phyloP scores from a whole-genome alignment of 2,329 filamentous ascomycete species.

The Metarhizium album region DNA sequence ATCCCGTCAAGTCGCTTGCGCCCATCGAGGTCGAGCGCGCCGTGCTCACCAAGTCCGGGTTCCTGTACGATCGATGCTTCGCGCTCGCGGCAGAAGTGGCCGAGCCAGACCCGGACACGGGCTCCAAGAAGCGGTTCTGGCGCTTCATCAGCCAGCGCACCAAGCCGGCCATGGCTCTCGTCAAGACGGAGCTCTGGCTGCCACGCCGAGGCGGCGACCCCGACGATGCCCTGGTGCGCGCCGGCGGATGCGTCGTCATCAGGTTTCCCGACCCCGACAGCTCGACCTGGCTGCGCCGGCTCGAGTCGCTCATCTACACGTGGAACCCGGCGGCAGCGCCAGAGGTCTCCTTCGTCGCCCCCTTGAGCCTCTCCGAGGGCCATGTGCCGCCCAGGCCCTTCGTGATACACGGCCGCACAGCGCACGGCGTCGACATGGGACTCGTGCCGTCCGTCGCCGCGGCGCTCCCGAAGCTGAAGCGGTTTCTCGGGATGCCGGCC shows the following conservation, averaged over 20 bases:
- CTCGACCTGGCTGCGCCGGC: neutral
- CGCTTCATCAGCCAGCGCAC: slow-evolving; percentile 18
- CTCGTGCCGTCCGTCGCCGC: neutral
- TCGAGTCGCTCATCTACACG: neutral
- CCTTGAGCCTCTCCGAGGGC: neutral
- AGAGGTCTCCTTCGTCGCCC: neutral
- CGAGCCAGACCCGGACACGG: slow-evolving; percentile 10
- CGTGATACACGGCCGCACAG: neutral
- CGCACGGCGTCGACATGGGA: slow-evolving; percentile 1
- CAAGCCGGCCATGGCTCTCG: slow-evolving; percentile 2
- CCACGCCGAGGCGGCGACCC: neutral
- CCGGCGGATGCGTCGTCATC: neutral
- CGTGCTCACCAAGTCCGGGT: slow-evolving; percentile 14
- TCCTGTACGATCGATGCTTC: slow-evolving; percentile 16
- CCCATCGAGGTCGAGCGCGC: slow-evolving; percentile 15
- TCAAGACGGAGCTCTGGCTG: slow-evolving; percentile 1
- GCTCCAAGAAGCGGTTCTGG: slow-evolving; percentile 6
- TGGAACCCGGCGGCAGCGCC: neutral
- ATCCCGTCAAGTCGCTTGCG: slow-evolving; percentile 19
- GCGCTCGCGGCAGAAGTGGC: slow-evolving; percentile 18
- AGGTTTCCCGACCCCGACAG: slow-evolving; percentile 1
- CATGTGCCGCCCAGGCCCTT: neutral
- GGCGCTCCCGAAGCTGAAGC: neutral
- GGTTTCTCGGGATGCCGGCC: neutral
- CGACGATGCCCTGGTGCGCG: neutral